Base-by-base conservation (phyloP, 768 basidiomycete species). In the Termitomyces sp. region DNA sequence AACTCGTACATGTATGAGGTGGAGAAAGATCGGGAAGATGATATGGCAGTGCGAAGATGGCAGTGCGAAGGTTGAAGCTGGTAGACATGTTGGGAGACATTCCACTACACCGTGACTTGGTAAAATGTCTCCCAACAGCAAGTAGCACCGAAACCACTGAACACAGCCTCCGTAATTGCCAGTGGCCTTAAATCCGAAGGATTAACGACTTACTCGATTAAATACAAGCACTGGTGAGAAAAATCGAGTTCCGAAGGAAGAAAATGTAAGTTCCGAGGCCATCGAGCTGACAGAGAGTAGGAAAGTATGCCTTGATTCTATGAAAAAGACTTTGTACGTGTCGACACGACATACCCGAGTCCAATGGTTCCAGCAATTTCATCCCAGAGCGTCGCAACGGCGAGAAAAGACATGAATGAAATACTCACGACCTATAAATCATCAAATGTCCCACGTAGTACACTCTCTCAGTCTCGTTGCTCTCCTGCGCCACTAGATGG, bases 201-300 rank as follows among this genome's bases (percentile, higher is more conserved):
- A 28, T 30, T 9, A 18, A n/a, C 28, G 26, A 53, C 71, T 49
- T 63, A 79, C 80, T 82, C 42, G 82, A 69, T 82, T 81, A 63
- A 85, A 86, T 5, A 82, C 85, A 30, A 86, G 73, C 2, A 82
- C 79, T 22, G 80, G 80, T 13, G 82, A 83, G 46, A 86, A 79
- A 58, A 86, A 85, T 32, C 84, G 77, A 20, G 26, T 26, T 26
- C 26, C 26, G 30, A 85, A 83, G 22, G 74, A 71, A 18, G 84
- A 80, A 66, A 86, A 85, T 35, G 82, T 80, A 77, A 60, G 84
- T 84, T 18, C 77, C 84, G 8, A 85, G 83, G 42, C 85, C 85
- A 36, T 84, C 84, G 4, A 77, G 66, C 5, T 79, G 30, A 86
- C 77, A 4, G 83, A 77, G 79, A 81, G 35, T 14, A 22, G 28